phyloP scores from a whole-genome alignment of 768 basidiomycete genomes.

The Pulveroboletus ravenelii region DNA sequence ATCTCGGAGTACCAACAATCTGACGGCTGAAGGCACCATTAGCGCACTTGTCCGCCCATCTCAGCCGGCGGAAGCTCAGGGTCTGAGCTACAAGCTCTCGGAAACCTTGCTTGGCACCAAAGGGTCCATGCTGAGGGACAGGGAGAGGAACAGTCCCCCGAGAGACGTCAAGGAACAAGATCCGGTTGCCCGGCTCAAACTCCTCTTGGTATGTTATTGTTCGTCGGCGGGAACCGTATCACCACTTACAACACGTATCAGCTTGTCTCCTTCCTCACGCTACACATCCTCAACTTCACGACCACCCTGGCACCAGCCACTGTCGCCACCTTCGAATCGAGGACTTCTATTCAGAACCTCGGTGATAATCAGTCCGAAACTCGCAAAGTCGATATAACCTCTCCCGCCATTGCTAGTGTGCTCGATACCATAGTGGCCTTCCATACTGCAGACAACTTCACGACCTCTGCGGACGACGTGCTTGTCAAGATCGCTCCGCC shows the following conservation, averaged over 20 bases:
- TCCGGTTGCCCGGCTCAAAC: slow-evolving; percentile 83
- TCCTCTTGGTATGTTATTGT: slow-evolving; percentile 63
- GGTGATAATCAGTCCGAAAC: slow-evolving; percentile 20
- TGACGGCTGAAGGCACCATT: slow-evolving; percentile 28
- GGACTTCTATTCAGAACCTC: slow-evolving; percentile 10
- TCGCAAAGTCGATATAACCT: slow-evolving; percentile 67
- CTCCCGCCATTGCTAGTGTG: slow-evolving; percentile 52
- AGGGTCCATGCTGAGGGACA: slow-evolving; percentile 39
- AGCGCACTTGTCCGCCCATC: slow-evolving; percentile 27
- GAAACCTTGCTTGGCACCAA: slow-evolving; percentile 42
- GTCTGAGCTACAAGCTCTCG: slow-evolving; percentile 25
- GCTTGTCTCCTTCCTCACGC: slow-evolving; percentile 86
- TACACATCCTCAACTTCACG: slow-evolving; percentile 91
- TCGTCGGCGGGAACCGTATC: neutral
- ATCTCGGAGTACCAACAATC: slow-evolving; percentile 31
- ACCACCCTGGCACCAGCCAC: slow-evolving; percentile 79
- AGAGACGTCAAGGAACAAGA: slow-evolving; percentile 56
- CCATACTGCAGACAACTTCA: slow-evolving; percentile 13
- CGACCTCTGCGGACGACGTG: slow-evolving; percentile 35
- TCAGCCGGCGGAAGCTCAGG: slow-evolving; percentile 14
- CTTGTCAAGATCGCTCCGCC: slow-evolving; percentile 62
- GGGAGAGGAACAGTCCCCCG: slow-evolving; percentile 37
- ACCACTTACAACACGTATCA: slow-evolving; percentile 21
- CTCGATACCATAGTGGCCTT: slow-evolving; percentile 51
- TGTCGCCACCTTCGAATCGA: slow-evolving; percentile 40